phyloP scores from a whole-genome alignment of 75 land plant genomes.

The Picea glauca region DNA sequence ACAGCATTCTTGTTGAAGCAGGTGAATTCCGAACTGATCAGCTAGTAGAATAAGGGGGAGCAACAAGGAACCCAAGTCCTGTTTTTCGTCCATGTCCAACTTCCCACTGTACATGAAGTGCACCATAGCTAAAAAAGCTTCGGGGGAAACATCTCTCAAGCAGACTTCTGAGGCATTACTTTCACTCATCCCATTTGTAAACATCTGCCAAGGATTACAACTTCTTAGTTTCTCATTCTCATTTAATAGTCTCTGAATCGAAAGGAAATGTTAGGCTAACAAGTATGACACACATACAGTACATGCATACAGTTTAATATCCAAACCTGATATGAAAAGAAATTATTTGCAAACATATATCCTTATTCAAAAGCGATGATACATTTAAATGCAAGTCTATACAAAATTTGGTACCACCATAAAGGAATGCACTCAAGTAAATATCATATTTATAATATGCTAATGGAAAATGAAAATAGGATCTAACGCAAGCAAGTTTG shows the following conservation, averaged over 20 bases:
- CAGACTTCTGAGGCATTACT: conserved; percentile 49
- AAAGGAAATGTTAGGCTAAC: background rate
- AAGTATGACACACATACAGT: conserved; percentile 1
- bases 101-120: conserved; percentile 81
- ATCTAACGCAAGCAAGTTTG: background rate
- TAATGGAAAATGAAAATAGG: background rate
- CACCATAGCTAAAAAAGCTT: conserved; percentile 68
- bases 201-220: conserved; percentile 66
- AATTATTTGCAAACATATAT: background rate
- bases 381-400: background rate
- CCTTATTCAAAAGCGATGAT: background rate
- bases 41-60: conserved; percentile 72
- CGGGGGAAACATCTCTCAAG: conserved; percentile 60
- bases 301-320: background rate
- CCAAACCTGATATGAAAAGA: background rate
- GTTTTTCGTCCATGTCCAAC: conserved; percentile 36
- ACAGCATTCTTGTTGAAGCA: conserved; percentile 84
- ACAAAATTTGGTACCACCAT: background rate
- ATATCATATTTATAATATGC: background rate
- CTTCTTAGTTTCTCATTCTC: background rate
- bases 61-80: conserved; percentile 34
- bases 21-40: conserved; percentile 74
- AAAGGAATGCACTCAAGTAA: background rate
- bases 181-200: conserved; percentile 96
- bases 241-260: background rate